Conservation (phyloP, 306 rosid species). For the Quercus alba region DNA sequence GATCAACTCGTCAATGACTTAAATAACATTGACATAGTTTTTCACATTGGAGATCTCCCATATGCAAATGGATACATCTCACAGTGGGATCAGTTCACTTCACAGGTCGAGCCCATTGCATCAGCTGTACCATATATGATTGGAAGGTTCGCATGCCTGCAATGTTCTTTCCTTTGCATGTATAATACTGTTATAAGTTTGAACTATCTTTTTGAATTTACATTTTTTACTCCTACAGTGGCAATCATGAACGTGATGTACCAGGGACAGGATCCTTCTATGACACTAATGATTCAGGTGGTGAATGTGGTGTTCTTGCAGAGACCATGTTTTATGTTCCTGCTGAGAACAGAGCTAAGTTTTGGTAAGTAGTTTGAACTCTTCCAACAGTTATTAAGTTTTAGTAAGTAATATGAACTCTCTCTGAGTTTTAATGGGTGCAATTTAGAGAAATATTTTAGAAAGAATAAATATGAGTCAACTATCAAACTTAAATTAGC, state of each 20-base stretch:
- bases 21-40: not conserved
- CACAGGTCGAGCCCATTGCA: not conserved
- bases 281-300: constrained; percentile 1
- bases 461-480: no score
- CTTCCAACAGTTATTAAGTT: not conserved
- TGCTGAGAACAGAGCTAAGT: constrained; percentile 5
- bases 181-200: not conserved
- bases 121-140: constrained; percentile 2
- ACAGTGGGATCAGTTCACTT: not conserved
- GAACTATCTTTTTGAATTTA: not conserved
- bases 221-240: not conserved
- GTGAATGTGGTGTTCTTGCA: constrained; percentile 1
- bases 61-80: constrained; percentile 7
- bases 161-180: not conserved
- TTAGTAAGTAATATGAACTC: not conserved
- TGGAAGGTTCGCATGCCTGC: not conserved
- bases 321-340: constrained; percentile 7
- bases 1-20: constrained; percentile 18
- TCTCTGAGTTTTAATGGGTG: not conserved
- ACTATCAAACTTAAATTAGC: no score
- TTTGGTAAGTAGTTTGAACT: not conserved
- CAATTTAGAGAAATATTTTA: not conserved
- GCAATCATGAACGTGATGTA: not conserved
- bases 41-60: not conserved
- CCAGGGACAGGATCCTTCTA: not conserved